These are phyloP conservation scores for Hyphopichia fennica DNA, from an alignment of 1,139 yeast genomes.

Conservation along the genomic window DNA sequence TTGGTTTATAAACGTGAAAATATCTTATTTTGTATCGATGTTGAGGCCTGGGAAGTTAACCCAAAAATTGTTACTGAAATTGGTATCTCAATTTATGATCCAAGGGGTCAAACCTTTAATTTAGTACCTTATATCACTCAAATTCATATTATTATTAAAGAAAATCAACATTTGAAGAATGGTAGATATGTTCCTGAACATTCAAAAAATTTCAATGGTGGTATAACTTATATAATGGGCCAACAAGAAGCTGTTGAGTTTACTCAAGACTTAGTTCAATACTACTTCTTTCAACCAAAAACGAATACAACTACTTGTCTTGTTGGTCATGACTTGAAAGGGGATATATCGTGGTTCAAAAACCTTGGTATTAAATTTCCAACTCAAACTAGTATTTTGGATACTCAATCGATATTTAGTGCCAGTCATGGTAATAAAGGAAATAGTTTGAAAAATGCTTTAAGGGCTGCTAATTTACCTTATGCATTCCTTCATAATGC, in stretches of 20 bases:
- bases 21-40: conserved; percentile 56
- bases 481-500: conserved; percentile 73
- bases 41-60: conserved; percentile 64
- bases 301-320: conserved; percentile 29
- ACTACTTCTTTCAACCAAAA: conserved; percentile 30
- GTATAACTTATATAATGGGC: conserved; percentile 48
- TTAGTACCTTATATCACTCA: conserved; percentile 46
- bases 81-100: conserved; percentile 69
- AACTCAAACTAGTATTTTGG: conserved; percentile 31
- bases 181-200: conserved; percentile 66
- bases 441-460: conserved; percentile 50
- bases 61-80: conserved; percentile 57
- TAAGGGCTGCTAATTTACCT: conserved; percentile 55
- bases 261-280: conserved; percentile 42
- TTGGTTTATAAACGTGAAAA: conserved; percentile 29
- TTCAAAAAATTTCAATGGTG: conserved; percentile 55
- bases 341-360: conserved; percentile 58
- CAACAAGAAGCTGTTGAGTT: conserved; percentile 34
- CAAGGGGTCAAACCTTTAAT: conserved; percentile 41
- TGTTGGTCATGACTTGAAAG: conserved; percentile 70
- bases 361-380: conserved; percentile 51
- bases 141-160: conserved; percentile 59
- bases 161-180: conserved; percentile 46
- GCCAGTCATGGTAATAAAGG: conserved; percentile 40
- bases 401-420: conserved; percentile 53